Percentiles rank a stretch among this genome's conserved stretches.
Evolutionary conservation across 768 basidiomycete genomes (phyloP).

Genomic region (Mycena sanguinolenta): DNA sequence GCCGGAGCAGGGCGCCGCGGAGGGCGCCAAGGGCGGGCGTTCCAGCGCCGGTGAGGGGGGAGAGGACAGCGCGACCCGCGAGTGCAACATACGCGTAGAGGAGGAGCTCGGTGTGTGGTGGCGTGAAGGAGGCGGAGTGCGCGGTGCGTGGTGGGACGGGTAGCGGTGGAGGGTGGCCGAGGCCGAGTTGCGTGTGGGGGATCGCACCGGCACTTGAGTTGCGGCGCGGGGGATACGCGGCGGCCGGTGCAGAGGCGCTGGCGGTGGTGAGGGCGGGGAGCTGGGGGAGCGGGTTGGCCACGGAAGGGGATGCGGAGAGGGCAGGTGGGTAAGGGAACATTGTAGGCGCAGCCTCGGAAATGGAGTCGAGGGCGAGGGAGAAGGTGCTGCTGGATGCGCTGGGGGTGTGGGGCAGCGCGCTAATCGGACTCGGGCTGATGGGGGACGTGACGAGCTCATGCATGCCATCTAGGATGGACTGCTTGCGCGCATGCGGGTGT

Average conservation of each 20-base stretch:
- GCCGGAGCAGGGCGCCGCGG: constrained; percentile 63
- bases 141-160: constrained; percentile 52
- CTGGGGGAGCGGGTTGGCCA: constrained; percentile 36
- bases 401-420: constrained; percentile 48
- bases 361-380: constrained; percentile 63
- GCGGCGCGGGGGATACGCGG: constrained; percentile 42
- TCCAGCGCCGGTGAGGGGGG: constrained; percentile 56
- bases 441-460: constrained; percentile 48
- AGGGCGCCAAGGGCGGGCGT: constrained; percentile 59
- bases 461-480: constrained; percentile 72
- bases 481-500: constrained; percentile 85
- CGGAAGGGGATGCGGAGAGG: constrained; percentile 48
- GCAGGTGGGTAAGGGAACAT: constrained; percentile 50
- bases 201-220: not conserved
- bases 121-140: constrained; percentile 59
- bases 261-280: constrained; percentile 40
- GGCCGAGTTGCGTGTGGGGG: constrained; percentile 51
- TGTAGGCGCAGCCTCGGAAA: constrained; percentile 51
- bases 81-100: constrained; percentile 91
- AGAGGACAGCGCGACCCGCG: constrained; percentile 73
- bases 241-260: not conserved
- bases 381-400: constrained; percentile 62
- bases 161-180: constrained; percentile 56
- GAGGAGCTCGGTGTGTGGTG: constrained; percentile 73
- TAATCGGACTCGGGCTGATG: constrained; percentile 41